Conservation (phyloP, 2,329 filamentous ascomycete genomes). For the Alternaria sp. region DNA sequence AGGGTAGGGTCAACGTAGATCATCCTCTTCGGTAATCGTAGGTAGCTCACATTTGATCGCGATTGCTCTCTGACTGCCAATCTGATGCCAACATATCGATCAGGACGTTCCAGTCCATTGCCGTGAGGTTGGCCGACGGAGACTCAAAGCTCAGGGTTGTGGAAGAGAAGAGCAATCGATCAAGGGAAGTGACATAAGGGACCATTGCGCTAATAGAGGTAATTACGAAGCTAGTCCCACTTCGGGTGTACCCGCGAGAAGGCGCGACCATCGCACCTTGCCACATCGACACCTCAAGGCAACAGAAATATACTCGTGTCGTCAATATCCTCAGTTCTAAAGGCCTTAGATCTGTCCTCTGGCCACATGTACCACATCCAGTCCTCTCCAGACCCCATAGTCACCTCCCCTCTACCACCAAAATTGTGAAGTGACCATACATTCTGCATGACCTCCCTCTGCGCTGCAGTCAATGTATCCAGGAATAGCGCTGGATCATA, state of each 20-base stretch:
- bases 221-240: background rate
- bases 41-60: background rate
- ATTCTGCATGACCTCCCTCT: background rate
- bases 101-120: too few relatives aligned
- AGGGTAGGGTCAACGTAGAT: background rate
- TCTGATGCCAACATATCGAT: background rate
- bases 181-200: too few relatives aligned
- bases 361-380: too few relatives aligned
- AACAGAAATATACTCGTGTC: background rate
- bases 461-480: background rate
- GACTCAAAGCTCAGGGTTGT: too few relatives aligned
- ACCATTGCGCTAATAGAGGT: background rate
- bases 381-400: too few relatives aligned
- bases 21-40: background rate
- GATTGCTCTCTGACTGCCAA: background rate
- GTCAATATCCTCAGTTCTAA: too few relatives aligned
- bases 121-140: background rate
- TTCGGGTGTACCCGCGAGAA: background rate
- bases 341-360: too few relatives aligned
- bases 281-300: rapidly evolving
- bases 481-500: too few relatives aligned
- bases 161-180: background rate
- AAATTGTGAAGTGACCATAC: background rate
- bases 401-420: too few relatives aligned
- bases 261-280: background rate